phyloP scores from a whole-genome alignment of 805 yeast species.

The Candida anglica region DNA sequence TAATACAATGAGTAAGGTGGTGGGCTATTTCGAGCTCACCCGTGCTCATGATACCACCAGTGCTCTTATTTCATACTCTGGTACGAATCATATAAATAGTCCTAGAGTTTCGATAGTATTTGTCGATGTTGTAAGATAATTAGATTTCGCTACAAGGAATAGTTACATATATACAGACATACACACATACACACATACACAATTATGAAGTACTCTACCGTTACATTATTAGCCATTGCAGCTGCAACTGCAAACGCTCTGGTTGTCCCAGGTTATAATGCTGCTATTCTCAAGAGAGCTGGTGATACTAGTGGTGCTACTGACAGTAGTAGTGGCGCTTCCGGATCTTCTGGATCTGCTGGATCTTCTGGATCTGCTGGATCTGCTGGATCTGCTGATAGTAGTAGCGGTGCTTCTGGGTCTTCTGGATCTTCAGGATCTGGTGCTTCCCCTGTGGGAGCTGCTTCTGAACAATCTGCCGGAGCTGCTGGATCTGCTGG shows the following conservation, averaged over 20 bases:
- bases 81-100: no score
- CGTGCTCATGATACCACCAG: no score
- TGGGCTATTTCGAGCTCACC: no score
- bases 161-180: no score
- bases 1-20: background rate
- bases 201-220: conserved; percentile 10
- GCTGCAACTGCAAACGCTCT: conserved; percentile 10
- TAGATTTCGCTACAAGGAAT: no score
- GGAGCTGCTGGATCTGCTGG: conserved; percentile 4
- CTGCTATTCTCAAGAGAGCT: conserved; percentile 3
- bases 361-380: conserved; percentile 5
- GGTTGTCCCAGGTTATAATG: conserved; percentile 2
- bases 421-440: conserved; percentile 4
- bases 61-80: no score
- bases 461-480: no score
- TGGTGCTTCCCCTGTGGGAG: background rate
- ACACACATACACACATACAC: no score
- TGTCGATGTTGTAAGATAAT: no score
- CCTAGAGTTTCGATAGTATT: no score
- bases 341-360: conserved; percentile 2
- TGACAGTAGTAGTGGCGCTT: background rate
- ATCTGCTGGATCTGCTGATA: conserved; percentile 2
- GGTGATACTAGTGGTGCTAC: conserved; percentile 4
- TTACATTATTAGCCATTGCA: conserved; percentile 10
- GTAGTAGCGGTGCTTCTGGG: conserved; percentile 3